Conservation (phyloP, 257 asterid species). For the Primulina huaijiensis region DNA sequence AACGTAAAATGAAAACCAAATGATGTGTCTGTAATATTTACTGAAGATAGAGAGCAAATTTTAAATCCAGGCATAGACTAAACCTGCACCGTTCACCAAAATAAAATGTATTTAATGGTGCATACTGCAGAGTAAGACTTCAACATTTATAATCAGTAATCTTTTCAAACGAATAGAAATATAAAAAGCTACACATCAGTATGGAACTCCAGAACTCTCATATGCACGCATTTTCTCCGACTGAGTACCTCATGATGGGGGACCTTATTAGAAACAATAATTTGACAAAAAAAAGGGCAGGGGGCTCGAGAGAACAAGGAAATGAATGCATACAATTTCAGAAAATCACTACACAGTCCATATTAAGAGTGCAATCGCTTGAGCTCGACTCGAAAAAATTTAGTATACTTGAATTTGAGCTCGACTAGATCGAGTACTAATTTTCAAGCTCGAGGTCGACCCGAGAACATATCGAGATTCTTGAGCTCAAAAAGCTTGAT, state of each 20-base stretch:
- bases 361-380: too few relatives aligned
- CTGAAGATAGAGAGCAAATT: background rate
- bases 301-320: background rate
- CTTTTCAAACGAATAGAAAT: background rate
- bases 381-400: too few relatives aligned
- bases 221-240: background rate
- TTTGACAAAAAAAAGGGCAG: background rate
- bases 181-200: conserved; percentile 3
- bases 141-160: background rate
- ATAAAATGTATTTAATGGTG: background rate
- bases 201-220: conserved; percentile 7
- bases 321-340: too few relatives aligned
- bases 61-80: background rate
- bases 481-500: too few relatives aligned
- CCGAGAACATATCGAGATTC: too few relatives aligned
- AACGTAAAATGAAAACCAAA: background rate
- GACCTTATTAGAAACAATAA: background rate
- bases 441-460: too few relatives aligned
- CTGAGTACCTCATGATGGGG: background rate
- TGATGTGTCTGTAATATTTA: background rate
- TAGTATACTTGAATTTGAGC: too few relatives aligned
- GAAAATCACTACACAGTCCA: too few relatives aligned
- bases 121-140: too few relatives aligned
- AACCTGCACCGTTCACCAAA: background rate
- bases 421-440: too few relatives aligned